Evolutionary conservation across 2,329 filamentous ascomycete species (phyloP), one percentile per base, ranked within the genome.

Genomic region (Ceratocystis ficicola): DNA sequence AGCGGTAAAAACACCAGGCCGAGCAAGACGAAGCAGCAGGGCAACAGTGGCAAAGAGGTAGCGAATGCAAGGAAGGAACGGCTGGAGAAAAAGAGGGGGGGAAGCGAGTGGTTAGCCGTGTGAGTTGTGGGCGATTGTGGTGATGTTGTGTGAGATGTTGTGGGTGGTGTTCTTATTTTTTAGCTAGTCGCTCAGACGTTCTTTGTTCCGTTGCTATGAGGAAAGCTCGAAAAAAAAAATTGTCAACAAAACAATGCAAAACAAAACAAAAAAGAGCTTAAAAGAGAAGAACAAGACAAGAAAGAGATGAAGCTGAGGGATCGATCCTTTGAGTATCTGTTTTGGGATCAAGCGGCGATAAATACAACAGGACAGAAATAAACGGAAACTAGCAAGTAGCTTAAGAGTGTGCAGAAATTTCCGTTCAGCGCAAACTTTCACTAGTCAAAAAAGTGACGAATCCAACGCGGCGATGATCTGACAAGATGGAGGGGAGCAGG

Each of bases 261-360:
- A 57, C 7, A 57, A 57, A 30, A 57, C 52, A 57, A 57, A 57
- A 57, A 28, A 57, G 25, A 57, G 22, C 50, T 15, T 28, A 57
- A 30, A 28, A 12, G 25, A 50, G n/a, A 50, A 50, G 46, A n/a
- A 6, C 6, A 10, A n/a, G 22, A 50, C 52, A 15, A 57, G 22
- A 57, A 25, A 55, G 22, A 12, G 20, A 25, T 15, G 22, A 28
- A 22, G 50, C n/a, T 8, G 50, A 57, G 52, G 52, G 22, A 57
- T 57, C 52, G 52, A 57, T 57, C 52, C 52, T 57, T 30, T 41
- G 8, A 12, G 46, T 50, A 22, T 50, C 22, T 50, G 17, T 50
- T 57, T 57, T 57, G 17, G 52, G 52, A 15, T 25, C 50, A 55
- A 15, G 22, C 15, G 46, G 8, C 46, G 17, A 50, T n/a, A 50